These are phyloP conservation scores for Alternaria brassicae DNA, from an alignment of 2,329 filamentous ascomycete genomes.

Conservation along the genomic window DNA sequence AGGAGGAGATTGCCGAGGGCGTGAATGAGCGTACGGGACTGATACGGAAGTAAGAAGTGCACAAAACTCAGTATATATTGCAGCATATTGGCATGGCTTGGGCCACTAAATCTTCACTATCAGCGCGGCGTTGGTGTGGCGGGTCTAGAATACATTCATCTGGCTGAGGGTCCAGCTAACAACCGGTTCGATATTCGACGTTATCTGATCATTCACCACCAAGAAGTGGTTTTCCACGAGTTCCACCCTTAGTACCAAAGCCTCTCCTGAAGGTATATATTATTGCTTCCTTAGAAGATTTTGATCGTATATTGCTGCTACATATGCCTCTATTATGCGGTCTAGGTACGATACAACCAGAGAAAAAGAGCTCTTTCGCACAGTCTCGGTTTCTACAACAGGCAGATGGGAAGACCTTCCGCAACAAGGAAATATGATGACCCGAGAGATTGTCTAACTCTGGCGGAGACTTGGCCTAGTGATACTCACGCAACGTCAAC, in stretches of 20 bases:
- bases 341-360: not conserved
- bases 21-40: constrained; percentile 41
- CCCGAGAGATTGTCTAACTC: not conserved
- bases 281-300: not conserved
- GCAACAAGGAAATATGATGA: not conserved
- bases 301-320: too few relatives aligned
- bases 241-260: not conserved
- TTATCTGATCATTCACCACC: not conserved
- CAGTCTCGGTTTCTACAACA: not conserved
- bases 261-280: not conserved
- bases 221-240: not conserved
- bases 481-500: not conserved
- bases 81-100: constrained; percentile 14
- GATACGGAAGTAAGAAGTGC: constrained; percentile 33
- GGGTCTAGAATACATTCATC: not conserved
- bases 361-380: not conserved
- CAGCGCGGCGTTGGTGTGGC: constrained; percentile 22
- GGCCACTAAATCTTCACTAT: constrained; percentile 8
- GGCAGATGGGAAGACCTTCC: not conserved
- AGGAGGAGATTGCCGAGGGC: constrained; percentile 28
- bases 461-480: not conserved
- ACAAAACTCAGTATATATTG: not conserved
- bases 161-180: not conserved
- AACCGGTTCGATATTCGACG: not conserved
- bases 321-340: not conserved